phyloP scores from a whole-genome alignment of 768 basidiomycete species.

The Hericium alpestre region DNA sequence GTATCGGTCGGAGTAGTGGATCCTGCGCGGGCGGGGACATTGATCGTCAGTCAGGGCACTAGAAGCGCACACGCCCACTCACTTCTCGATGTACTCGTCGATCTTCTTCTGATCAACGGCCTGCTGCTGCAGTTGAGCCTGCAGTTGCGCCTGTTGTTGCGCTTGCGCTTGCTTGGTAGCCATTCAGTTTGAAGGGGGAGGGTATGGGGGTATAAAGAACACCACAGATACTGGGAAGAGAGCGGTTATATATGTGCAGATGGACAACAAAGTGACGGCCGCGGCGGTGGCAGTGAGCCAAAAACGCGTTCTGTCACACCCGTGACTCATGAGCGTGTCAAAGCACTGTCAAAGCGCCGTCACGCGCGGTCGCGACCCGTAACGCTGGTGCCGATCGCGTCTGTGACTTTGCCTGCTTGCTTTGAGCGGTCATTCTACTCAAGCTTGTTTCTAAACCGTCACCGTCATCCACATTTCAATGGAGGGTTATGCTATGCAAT shows the following conservation, averaged over 20 bases:
- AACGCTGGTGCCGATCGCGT: no score
- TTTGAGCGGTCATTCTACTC: no score
- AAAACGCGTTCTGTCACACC: slow-evolving; percentile 1
- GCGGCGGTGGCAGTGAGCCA: neutral
- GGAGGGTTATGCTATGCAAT: no score
- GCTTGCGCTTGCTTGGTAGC: slow-evolving; percentile 7
- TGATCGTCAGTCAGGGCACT: neutral
- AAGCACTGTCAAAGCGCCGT: no score
- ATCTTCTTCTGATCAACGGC: slow-evolving; percentile 23
- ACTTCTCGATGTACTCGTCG: slow-evolving; percentile 77
- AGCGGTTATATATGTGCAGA: no score
- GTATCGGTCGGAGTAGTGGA: slow-evolving; percentile 87
- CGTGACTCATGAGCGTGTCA: neutral
- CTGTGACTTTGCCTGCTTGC: no score
- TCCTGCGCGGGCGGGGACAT: slow-evolving; percentile 31
- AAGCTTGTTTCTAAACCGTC: no score
- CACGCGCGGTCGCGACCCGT: no score
- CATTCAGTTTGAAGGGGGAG: slow-evolving; percentile 2
- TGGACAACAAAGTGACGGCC: neutral
- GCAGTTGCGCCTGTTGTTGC: neutral
- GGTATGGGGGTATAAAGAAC: neutral
- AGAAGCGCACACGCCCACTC: slow-evolving; percentile 14
- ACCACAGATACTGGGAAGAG: no score
- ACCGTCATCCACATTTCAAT: no score
- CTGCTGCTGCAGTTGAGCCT: slow-evolving; percentile 14